Percentiles rank a stretch among this genome's conserved stretches.
These are phyloP conservation scores for Saitozyma podzolica DNA, from an alignment of 768 basidiomycete species.

Conservation along the genomic window DNA sequence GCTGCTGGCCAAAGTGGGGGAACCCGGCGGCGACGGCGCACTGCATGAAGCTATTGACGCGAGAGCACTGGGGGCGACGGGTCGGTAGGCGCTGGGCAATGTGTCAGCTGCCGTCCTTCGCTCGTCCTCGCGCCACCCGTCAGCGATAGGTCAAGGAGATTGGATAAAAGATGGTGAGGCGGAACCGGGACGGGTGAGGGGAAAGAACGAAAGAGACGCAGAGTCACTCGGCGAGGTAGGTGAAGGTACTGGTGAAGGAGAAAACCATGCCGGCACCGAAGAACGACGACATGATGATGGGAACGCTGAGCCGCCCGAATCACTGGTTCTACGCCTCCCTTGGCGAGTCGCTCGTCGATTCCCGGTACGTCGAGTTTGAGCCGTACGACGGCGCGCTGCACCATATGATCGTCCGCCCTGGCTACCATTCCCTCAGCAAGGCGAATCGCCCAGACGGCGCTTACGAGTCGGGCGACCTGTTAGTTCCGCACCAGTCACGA, in stretches of 20 bases:
- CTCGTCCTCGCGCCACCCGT: no score
- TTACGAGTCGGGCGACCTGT: background rate
- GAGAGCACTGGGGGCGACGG: constrained; percentile 57
- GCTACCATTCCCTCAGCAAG: no score
- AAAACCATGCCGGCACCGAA: constrained; percentile 64
- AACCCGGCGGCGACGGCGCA: constrained; percentile 58
- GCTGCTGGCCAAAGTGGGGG: constrained; percentile 57
- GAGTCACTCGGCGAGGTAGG: constrained; percentile 52
- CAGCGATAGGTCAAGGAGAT: no score
- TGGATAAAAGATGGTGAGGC: no score
- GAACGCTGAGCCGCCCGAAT: no score
- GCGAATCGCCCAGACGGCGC: background rate
- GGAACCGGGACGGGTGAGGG: no score
- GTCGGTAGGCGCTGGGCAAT: constrained; percentile 42
- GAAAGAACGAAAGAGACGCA: background rate
- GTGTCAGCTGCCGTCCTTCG: no score
- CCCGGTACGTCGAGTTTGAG: constrained; percentile 12
- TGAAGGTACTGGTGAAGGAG: constrained; percentile 59
- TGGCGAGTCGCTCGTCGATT: background rate
- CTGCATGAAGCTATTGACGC: constrained; percentile 63
- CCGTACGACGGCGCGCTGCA: constrained; percentile 6
- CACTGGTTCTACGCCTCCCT: no score
- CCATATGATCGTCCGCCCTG: background rate
- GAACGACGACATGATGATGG: constrained; percentile 57
- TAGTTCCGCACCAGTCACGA: background rate